These are phyloP conservation scores for Boletus sensibilis DNA, from an alignment of 768 basidiomycete genomes.

Conservation along the genomic window DNA sequence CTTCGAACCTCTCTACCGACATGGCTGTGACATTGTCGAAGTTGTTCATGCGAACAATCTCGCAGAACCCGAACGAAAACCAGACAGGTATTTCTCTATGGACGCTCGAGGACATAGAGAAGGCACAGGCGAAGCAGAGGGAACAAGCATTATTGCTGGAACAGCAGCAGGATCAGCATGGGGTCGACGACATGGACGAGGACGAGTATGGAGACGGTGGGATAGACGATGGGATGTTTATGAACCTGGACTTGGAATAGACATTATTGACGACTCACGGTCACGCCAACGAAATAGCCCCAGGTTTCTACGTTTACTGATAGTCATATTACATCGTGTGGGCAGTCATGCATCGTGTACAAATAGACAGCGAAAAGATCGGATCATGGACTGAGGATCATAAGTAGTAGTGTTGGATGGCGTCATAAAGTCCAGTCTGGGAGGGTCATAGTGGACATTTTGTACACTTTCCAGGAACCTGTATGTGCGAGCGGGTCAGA, in stretches of 20 bases:
- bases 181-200: constrained; percentile 37
- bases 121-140: constrained; percentile 79
- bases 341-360: constrained; percentile 21
- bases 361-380: background rate
- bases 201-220: constrained; percentile 70
- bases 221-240: constrained; percentile 59
- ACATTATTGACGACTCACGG: background rate
- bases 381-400: too few relatives aligned
- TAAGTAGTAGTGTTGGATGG: background rate
- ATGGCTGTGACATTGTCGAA: constrained; percentile 95
- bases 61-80: constrained; percentile 95
- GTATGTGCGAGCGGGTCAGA: constrained; percentile 16
- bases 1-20: constrained; percentile 96
- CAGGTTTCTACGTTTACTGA: background rate
- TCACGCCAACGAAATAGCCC: background rate
- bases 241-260: constrained; percentile 49
- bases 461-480: constrained; percentile 42
- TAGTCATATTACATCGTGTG: constrained; percentile 16
- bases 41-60: constrained; percentile 97
- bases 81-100: constrained; percentile 93
- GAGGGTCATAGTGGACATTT: constrained; percentile 31
- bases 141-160: constrained; percentile 55
- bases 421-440: background rate
- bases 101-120: constrained; percentile 90
- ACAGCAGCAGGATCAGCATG: constrained; percentile 21